Base-by-base conservation (phyloP, 192 early-diverging fungal genomes). In the Coemansia sp. region DNA sequence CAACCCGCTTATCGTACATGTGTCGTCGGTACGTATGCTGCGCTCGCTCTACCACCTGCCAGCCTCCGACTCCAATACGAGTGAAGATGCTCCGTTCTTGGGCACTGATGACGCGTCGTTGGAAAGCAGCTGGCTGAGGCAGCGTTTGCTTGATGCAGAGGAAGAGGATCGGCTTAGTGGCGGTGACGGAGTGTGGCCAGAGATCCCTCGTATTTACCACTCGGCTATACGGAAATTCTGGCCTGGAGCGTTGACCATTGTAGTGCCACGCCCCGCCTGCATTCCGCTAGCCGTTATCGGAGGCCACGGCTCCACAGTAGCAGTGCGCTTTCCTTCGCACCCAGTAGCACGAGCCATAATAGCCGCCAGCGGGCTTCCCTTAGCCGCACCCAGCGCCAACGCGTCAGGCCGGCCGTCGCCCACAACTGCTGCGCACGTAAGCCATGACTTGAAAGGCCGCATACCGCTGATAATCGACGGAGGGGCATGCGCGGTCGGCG, bases 371-470 rank as follows among this genome's bases (percentile, higher is more conserved):
- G 93, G 90, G 27, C 89, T 94, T 34, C 98, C 98, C 6, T 76
- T 99, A 71, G 98, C 98, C 10, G 98, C 98, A 9, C 98, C 98
- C 22, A 96, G 94, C n/a, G 98, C 98, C 38, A 99, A 99, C 79
- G 92, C 93, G 12, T 95, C 94, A 39, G 96, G 97, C 11, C 89
- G 94, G 38, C 98, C 98, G 3, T 96, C 94, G 9, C 98, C 98
- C 6, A 99, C 98, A 7, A 73, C 89, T 9, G 98, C 97, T 0
- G 78, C 75, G 2, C 98, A 99, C 85, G 98, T 99, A 1, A 82
- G 83, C 39, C 78, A 89, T 31, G 97, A 99, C 71, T 85, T 99
- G 0, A 66, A 80, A 18, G 87, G 88, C 9, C 90, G 91, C 18
- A 88, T 99, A 20, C 90, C 94, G 60, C 85, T 98, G 65, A 88